Conservation (phyloP, 2,329 filamentous ascomycete species). For the Pseudocercospora macadamiae region DNA sequence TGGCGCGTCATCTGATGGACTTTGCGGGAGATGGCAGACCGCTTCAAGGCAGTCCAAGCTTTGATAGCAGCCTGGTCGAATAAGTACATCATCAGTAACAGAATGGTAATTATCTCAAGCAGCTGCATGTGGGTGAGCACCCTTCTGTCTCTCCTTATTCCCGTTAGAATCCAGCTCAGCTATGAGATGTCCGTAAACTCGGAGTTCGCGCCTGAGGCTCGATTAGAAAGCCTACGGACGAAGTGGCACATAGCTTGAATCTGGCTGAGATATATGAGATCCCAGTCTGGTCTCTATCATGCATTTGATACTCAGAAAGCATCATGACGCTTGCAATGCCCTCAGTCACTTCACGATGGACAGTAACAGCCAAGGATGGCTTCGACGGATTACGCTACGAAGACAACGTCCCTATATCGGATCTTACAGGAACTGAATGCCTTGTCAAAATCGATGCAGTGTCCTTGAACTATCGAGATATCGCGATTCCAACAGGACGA, state of each 20-base stretch:
- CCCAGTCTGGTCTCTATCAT: too few relatives aligned
- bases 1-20: conserved; percentile 42
- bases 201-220: too few relatives aligned
- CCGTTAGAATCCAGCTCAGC: too few relatives aligned
- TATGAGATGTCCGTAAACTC: too few relatives aligned
- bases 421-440: conserved; percentile 69
- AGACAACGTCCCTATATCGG: conserved; percentile 56
- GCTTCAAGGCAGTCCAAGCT: not conserved
- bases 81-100: not conserved
- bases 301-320: not conserved
- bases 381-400: conserved; percentile 63
- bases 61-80: not conserved
- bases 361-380: conserved; percentile 54
- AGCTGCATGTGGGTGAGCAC: too few relatives aligned
- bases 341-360: conserved; percentile 47
- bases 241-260: too few relatives aligned
- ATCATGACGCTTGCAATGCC: not conserved
- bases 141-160: too few relatives aligned
- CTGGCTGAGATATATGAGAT: too few relatives aligned
- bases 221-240: too few relatives aligned
- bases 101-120: too few relatives aligned
- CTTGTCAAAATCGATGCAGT: conserved; percentile 62
- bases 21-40: conserved; percentile 40
- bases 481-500: conserved; percentile 49
- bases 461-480: conserved; percentile 53